Evolutionary conservation across 495 filamentous ascomycete species (phyloP).

Genomic region (Trichoderma asperelloides): DNA sequence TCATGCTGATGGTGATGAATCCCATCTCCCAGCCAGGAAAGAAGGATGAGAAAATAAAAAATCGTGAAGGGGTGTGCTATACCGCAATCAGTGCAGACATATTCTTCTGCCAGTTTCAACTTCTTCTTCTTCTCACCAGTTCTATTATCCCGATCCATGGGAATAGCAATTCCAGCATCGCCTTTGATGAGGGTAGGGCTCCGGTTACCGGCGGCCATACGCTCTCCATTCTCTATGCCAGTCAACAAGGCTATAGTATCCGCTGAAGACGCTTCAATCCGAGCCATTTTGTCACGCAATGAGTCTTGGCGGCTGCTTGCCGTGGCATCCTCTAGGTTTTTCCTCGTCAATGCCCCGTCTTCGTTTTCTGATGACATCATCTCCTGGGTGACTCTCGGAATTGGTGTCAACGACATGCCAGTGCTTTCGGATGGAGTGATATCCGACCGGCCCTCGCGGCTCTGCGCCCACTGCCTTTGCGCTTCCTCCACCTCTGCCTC

Average conservation of each 20-base stretch:
- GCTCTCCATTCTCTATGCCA: slow-evolving; percentile 82
- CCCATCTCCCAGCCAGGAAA: background rate
- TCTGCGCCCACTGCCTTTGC: slow-evolving; percentile 41
- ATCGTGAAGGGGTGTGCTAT: slow-evolving; percentile 13
- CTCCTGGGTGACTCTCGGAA: slow-evolving; percentile 10
- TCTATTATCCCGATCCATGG: slow-evolving; percentile 58
- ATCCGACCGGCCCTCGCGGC: slow-evolving; percentile 45
- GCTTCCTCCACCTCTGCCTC: slow-evolving; percentile 59
- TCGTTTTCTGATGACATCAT: slow-evolving; percentile 16
- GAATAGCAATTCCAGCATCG: slow-evolving; percentile 77
- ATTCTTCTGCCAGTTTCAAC: slow-evolving; percentile 82
- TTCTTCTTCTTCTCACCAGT: slow-evolving; percentile 80
- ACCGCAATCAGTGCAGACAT: slow-evolving; percentile 94
- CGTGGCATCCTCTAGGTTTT: slow-evolving; percentile 72
- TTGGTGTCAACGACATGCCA: slow-evolving; percentile 16
- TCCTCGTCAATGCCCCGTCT: slow-evolving; percentile 59
- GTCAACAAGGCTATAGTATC: slow-evolving; percentile 93
- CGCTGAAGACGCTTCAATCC: slow-evolving; percentile 60
- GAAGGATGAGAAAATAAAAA: background rate
- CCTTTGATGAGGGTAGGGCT: slow-evolving; percentile 75
- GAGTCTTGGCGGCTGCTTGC: slow-evolving; percentile 59
- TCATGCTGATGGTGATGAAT: background rate
- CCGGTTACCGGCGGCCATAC: slow-evolving; percentile 76
- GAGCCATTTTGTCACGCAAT: slow-evolving; percentile 67
- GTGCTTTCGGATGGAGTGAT: slow-evolving; percentile 44